phyloP scores from a whole-genome alignment of 2,329 filamentous ascomycete genomes.

The Verticillium isaacii region DNA sequence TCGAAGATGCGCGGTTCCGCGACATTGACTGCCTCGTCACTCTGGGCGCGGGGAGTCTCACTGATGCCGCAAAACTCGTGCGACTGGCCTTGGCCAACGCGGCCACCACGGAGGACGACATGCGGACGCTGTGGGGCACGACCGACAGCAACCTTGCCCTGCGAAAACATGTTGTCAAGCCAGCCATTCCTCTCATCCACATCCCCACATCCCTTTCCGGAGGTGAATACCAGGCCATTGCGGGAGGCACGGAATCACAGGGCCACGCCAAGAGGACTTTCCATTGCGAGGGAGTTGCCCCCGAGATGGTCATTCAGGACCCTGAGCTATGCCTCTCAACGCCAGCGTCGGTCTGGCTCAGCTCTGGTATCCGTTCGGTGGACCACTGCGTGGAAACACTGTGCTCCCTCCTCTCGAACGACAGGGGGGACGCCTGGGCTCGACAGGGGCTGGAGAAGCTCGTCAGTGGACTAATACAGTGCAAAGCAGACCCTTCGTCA shows the following conservation, averaged over 20 bases:
- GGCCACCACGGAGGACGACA: conserved; percentile 27
- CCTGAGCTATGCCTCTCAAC: conserved; percentile 46
- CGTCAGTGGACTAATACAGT: background rate
- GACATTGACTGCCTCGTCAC: conserved; percentile 47
- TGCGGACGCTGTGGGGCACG: conserved; percentile 27
- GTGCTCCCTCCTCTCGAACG: conserved; percentile 34
- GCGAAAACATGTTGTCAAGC: conserved; percentile 8
- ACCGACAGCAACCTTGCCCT: conserved; percentile 15
- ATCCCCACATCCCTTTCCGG: conserved; percentile 30
- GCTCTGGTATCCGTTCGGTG: conserved; percentile 50
- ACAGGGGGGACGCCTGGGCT: conserved; percentile 19
- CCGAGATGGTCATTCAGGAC: conserved; percentile 52
- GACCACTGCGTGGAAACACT: conserved; percentile 55
- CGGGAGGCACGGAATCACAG: conserved; percentile 20
- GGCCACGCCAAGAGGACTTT: conserved; percentile 22
- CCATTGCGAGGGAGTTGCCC: conserved; percentile 29
- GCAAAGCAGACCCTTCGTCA: conserved; percentile 22
- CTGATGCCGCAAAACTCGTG: conserved; percentile 50
- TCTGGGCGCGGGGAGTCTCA: conserved; percentile 50
- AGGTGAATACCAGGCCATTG: conserved; percentile 27
- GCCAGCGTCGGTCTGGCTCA: conserved; percentile 49
- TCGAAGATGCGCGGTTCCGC: conserved; percentile 28
- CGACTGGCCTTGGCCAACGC: conserved; percentile 45
- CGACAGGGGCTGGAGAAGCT: background rate
- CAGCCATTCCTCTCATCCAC: conserved; percentile 23